Percentiles rank a stretch among this genome's conserved stretches.
These are phyloP conservation scores for Xylaria sp. DNA, from an alignment of 2,329 filamentous ascomycete genomes.

Conservation along the genomic window DNA sequence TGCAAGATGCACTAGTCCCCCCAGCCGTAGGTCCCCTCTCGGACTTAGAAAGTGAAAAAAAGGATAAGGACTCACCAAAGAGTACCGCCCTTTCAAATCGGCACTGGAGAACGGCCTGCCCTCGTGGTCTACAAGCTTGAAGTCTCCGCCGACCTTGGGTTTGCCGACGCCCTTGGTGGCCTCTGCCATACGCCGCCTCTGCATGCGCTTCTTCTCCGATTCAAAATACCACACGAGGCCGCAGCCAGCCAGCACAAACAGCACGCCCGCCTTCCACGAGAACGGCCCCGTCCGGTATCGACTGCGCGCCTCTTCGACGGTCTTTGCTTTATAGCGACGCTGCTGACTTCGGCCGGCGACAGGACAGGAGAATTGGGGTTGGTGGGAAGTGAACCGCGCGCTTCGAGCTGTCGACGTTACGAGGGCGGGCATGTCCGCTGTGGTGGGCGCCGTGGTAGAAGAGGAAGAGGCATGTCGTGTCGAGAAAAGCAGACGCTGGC, in stretches of 20 bases:
- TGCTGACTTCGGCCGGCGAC: conserved; percentile 41
- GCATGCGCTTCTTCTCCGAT: conserved; percentile 89
- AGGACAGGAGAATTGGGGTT: neutral
- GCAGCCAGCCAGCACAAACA: conserved; percentile 83
- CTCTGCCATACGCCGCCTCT: conserved; percentile 87
- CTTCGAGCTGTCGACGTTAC: conserved; percentile 17
- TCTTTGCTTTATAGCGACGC: conserved; percentile 58
- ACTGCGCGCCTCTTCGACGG: conserved; percentile 69
- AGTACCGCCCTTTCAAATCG: conserved; percentile 88
- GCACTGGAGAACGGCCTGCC: conserved; percentile 80
- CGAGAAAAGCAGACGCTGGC: conserved; percentile 34
- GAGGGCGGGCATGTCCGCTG: conserved; percentile 21
- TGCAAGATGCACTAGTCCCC: neutral
- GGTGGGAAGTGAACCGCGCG: conserved; percentile 12
- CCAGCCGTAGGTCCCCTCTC: neutral
- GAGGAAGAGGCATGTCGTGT: conserved; percentile 28
- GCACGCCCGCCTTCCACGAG: conserved; percentile 86
- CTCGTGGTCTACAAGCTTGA: conserved; percentile 83
- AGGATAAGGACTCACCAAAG: conserved; percentile 66
- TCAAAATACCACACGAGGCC: conserved; percentile 91
- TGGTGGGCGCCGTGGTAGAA: conserved; percentile 18
- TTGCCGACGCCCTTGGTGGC: conserved; percentile 91
- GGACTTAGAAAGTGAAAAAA: neutral
- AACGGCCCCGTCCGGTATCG: conserved; percentile 76
- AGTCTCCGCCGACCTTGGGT: conserved; percentile 91